phyloP scores from a whole-genome alignment of 164 flowering plant species.

The Platanus orientalis region DNA sequence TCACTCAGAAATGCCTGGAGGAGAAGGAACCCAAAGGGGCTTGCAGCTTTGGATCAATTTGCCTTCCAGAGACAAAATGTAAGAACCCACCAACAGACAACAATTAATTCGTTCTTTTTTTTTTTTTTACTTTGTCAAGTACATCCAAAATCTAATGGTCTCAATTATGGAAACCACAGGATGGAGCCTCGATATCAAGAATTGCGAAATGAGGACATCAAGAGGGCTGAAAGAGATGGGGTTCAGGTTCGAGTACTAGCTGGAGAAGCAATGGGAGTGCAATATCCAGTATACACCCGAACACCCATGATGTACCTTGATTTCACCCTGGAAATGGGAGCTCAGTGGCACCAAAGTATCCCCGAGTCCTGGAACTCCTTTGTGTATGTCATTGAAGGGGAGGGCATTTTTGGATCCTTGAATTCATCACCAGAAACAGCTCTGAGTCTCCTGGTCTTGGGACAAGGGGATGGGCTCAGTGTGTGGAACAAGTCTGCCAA shows the following conservation, averaged over 20 bases:
- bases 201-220: constrained; percentile 45
- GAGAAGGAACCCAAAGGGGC: constrained; percentile 59
- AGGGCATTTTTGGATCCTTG: constrained; percentile 54
- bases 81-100: constrained; percentile 15
- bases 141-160: background rate
- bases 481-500: constrained; percentile 69
- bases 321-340: constrained; percentile 56
- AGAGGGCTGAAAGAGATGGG: constrained; percentile 55
- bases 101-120: background rate
- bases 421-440: constrained; percentile 41
- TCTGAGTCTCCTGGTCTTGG: constrained; percentile 59
- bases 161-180: constrained; percentile 35
- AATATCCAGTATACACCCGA: constrained; percentile 73
- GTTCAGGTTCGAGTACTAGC: constrained; percentile 75
- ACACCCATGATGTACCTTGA: constrained; percentile 88
- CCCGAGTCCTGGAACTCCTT: constrained; percentile 78
- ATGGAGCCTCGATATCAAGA: constrained; percentile 81
- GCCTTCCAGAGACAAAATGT: constrained; percentile 78
- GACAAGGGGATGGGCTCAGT: constrained; percentile 64
- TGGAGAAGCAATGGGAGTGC: constrained; percentile 82
- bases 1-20: constrained; percentile 95
- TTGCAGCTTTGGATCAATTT: constrained; percentile 90
- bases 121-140: background rate
- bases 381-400: constrained; percentile 72
- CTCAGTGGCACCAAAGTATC: constrained; percentile 52